Evolutionary conservation across 805 yeast genomes (phyloP).

Genomic region (Maudiozyma pseudohumilis): DNA sequence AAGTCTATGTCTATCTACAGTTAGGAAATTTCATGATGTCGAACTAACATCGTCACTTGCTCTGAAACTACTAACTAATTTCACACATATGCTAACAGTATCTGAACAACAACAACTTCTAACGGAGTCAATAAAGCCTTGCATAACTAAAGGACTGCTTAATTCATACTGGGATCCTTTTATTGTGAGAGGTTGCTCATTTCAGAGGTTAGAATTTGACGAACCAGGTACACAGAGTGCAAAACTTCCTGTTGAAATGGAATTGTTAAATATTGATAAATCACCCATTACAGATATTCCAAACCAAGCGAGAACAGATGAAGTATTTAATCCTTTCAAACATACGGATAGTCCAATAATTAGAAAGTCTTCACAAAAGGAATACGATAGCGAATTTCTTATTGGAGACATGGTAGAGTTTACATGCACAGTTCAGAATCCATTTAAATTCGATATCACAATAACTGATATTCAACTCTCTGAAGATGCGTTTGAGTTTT

Average conservation of each 20-base stretch:
- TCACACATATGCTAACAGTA: slow-evolving; percentile 41
- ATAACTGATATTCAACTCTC: slow-evolving; percentile 39
- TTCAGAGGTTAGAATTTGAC: slow-evolving; percentile 26
- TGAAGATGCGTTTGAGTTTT: slow-evolving; percentile 22
- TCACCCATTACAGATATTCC: slow-evolving; percentile 6
- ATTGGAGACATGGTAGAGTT: slow-evolving; percentile 59
- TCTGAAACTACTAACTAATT: slow-evolving; percentile 45
- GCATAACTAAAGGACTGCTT: slow-evolving; percentile 16
- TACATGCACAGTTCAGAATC: slow-evolving; percentile 57
- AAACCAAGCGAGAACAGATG: slow-evolving; percentile 29
- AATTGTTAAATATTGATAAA: slow-evolving; percentile 4
- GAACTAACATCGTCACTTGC: slow-evolving; percentile 39
- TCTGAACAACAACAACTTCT: slow-evolving; percentile 46
- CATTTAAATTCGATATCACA: slow-evolving; percentile 64
- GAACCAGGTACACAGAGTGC: slow-evolving; percentile 7
- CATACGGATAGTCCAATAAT: slow-evolving; percentile 15
- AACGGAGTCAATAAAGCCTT: slow-evolving; percentile 21
- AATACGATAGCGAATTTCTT: slow-evolving; percentile 17
- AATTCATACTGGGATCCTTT: slow-evolving; percentile 65
- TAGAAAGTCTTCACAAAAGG: not conserved
- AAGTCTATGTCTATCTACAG: slow-evolving; percentile 41
- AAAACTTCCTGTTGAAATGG: slow-evolving; percentile 11
- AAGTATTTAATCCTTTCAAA: slow-evolving; percentile 48
- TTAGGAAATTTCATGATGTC: slow-evolving; percentile 41
- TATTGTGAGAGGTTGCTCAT: slow-evolving; percentile 42